phyloP scores from a whole-genome alignment of 345 rosid genomes.

The Linum lewisii region DNA sequence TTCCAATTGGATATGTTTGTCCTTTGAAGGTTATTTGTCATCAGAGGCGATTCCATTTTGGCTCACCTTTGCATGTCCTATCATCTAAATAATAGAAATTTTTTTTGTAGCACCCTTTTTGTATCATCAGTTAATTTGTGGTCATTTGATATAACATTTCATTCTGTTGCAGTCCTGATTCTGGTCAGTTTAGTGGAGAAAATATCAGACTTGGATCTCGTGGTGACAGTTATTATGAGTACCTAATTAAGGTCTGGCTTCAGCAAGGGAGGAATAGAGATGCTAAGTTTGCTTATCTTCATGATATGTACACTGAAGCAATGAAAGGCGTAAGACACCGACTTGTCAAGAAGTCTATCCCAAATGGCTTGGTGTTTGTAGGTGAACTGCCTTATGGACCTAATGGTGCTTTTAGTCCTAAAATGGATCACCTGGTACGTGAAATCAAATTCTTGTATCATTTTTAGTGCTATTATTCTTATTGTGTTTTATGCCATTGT shows the following conservation, averaged over 20 bases:
- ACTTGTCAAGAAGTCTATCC: constrained; percentile 75
- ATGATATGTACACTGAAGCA: constrained; percentile 88
- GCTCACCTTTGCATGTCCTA: neutral
- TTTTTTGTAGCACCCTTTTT: too few species aligned
- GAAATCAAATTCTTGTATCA: constrained; percentile 8
- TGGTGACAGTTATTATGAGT: constrained; percentile 98
- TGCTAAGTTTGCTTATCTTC: constrained; percentile 48
- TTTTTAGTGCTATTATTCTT: neutral
- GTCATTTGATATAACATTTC: constrained; percentile 5
- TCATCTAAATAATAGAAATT: neutral
- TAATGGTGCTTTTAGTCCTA: constrained; percentile 79
- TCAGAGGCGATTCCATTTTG: neutral
- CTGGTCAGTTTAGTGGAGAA: constrained; percentile 83
- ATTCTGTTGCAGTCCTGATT: constrained; percentile 56
- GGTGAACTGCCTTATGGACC: constrained; percentile 89
- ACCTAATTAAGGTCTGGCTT: constrained; percentile 91
- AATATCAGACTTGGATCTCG: constrained; percentile 96
- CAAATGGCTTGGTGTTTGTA: constrained; percentile 74
- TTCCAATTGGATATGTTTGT: neutral
- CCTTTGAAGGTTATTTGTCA: neutral
- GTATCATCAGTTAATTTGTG: neutral
- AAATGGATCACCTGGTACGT: constrained; percentile 98
- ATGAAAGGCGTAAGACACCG: constrained; percentile 87
- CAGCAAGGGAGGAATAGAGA: constrained; percentile 48
- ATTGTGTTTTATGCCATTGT: neutral